A percentile compares a stretch with the other conserved stretches of the same genome.
Evolutionary conservation across 176 grass and related monocot genomes (phyloP).

Genomic region (Oryza glumipatula): DNA sequence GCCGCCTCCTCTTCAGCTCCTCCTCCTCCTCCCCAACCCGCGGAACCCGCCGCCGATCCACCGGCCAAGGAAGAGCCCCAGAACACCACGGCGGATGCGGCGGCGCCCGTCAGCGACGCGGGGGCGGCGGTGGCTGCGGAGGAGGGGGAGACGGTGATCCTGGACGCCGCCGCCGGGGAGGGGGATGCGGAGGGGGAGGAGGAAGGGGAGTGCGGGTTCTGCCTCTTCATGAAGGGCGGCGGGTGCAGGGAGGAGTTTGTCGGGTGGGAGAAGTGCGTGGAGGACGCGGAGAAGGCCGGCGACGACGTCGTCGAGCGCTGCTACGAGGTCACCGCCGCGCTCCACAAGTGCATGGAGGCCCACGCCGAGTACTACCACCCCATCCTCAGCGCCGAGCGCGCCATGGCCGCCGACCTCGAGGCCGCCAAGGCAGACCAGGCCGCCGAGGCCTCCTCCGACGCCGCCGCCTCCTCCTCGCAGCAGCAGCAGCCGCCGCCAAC

Average conservation of each 20-base stretch:
- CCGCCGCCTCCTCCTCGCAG: neutral
- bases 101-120: no score
- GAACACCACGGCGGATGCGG: neutral
- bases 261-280: conserved; percentile 92
- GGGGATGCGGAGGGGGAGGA: conserved; percentile 48
- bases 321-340: conserved; percentile 51
- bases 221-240: conserved; percentile 95
- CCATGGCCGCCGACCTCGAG: conserved; percentile 56
- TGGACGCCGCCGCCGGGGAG: conserved; percentile 21
- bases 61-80: conserved; percentile 28
- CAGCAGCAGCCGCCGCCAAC: no score
- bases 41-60: neutral
- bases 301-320: conserved; percentile 76
- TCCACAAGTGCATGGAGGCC: conserved; percentile 84
- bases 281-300: conserved; percentile 58
- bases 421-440: conserved; percentile 18
- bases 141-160: conserved; percentile 28
- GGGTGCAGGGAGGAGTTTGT: conserved; percentile 87
- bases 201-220: conserved; percentile 85
- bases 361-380: conserved; percentile 82
- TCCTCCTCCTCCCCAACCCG: neutral
- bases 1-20: conserved; percentile 17
- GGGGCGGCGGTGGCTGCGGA: neutral
- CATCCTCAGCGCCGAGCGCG: conserved; percentile 66
- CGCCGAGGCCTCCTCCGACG: neutral